A percentile compares a stretch with the other conserved stretches of the same genome.
These are phyloP conservation scores for Amylostereum chailletii DNA, from an alignment of 1,284 basidiomycete genomes.

Conservation along the genomic window DNA sequence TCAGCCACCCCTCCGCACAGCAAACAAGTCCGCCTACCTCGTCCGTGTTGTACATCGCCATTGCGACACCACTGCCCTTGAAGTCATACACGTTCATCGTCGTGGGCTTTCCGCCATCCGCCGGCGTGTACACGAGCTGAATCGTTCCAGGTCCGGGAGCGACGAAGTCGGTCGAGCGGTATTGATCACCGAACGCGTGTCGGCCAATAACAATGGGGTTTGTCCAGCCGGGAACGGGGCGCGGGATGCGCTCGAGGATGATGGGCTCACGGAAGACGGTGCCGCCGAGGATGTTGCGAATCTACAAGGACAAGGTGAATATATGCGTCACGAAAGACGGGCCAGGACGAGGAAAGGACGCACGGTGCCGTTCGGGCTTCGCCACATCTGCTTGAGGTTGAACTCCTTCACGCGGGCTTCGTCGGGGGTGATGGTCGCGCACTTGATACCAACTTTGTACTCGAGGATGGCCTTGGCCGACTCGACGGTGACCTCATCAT, in stretches of 20 bases:
- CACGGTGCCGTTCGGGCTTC: constrained; percentile 89
- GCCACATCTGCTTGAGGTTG: constrained; percentile 98
- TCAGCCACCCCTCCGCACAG: neutral
- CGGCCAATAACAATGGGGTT: constrained; percentile 97
- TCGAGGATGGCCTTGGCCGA: constrained; percentile 88
- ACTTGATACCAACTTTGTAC: constrained; percentile 91
- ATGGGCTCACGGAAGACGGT: constrained; percentile 99
- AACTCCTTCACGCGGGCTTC: constrained; percentile 93
- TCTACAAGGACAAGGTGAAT: constrained; percentile 33
- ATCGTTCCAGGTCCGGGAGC: constrained; percentile 86
- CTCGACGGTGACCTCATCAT: constrained; percentile 90
- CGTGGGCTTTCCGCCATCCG: constrained; percentile 56
- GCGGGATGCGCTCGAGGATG: constrained; percentile 84
- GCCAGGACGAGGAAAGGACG: constrained; percentile 20
- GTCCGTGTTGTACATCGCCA: constrained; percentile 95
- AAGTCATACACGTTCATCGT: constrained; percentile 85
- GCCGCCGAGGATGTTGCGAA: constrained; percentile 94
- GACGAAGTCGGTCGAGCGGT: constrained; percentile 86
- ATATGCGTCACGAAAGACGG: too few species aligned
- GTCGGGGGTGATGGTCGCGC: constrained; percentile 98
- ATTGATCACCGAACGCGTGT: constrained; percentile 97
- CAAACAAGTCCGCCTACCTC: constrained; percentile 40
- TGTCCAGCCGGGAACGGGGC: constrained; percentile 92
- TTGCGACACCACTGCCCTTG: constrained; percentile 80
- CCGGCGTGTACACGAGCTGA: constrained; percentile 81